Evolutionary conservation across 495 filamentous ascomycete genomes (phyloP).

Genomic region (Penicillium verhagenii): DNA sequence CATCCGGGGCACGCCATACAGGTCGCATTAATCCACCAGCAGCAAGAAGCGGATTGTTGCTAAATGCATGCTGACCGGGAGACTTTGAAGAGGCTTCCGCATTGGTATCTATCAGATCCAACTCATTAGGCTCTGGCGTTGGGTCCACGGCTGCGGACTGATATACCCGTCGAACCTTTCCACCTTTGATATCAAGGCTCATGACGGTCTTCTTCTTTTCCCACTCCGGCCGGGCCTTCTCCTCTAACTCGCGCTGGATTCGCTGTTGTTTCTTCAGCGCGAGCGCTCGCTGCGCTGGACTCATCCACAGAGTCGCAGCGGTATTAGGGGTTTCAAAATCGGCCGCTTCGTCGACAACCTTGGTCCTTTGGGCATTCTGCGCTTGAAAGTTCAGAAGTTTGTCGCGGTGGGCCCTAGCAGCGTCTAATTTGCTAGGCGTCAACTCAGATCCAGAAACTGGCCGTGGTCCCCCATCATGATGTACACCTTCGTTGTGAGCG

Average conservation of each 20-base stretch:
- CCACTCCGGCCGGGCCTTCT: slow-evolving; percentile 85
- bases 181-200: slow-evolving; percentile 76
- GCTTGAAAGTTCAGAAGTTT: slow-evolving; percentile 80
- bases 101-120: slow-evolving; percentile 27
- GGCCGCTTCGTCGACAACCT: slow-evolving; percentile 87
- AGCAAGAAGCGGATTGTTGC: slow-evolving; percentile 75
- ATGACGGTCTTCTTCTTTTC: slow-evolving; percentile 89
- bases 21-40: slow-evolving; percentile 73
- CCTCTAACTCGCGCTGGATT: slow-evolving; percentile 82
- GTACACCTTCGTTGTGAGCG: slow-evolving; percentile 73
- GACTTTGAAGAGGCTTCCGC: slow-evolving; percentile 25
- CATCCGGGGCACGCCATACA: slow-evolving; percentile 60
- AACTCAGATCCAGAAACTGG: slow-evolving; percentile 45
- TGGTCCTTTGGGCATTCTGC: slow-evolving; percentile 83
- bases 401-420: slow-evolving; percentile 71
- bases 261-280: slow-evolving; percentile 92
- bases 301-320: slow-evolving; percentile 81
- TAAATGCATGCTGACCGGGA: slow-evolving; percentile 62
- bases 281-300: slow-evolving; percentile 78
- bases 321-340: slow-evolving; percentile 79
- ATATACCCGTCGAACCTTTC: slow-evolving; percentile 73
- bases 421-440: slow-evolving; percentile 41
- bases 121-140: slow-evolving; percentile 30
- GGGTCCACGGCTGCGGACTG: slow-evolving; percentile 42
- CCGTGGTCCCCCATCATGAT: slow-evolving; percentile 40